Evolutionary conservation across 1,284 basidiomycete species (phyloP).

Genomic region (Phenoliferia sp.): DNA sequence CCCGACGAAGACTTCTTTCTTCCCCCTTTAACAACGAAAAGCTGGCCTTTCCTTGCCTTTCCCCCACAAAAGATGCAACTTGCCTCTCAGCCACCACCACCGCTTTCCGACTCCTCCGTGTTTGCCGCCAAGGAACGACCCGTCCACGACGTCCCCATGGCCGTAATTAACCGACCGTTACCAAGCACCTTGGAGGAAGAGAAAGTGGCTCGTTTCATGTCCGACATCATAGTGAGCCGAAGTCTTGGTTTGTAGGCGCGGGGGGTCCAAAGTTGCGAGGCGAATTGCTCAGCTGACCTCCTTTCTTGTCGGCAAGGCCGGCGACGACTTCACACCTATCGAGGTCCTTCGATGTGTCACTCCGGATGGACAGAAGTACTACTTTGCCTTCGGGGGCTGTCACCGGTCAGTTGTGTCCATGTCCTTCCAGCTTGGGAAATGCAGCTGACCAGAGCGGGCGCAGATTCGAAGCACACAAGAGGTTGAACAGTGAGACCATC

Average conservation of each 20-base stretch:
- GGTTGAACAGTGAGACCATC: constrained; percentile 41
- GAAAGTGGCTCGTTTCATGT: constrained; percentile 45
- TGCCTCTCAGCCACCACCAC: background rate
- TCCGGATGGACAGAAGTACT: constrained; percentile 39
- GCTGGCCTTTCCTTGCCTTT: background rate
- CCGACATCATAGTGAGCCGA: constrained; percentile 41
- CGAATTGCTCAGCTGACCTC: background rate
- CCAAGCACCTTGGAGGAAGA: constrained; percentile 44
- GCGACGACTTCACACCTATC: constrained; percentile 46
- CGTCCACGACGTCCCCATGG: constrained; percentile 40
- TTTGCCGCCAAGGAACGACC: background rate
- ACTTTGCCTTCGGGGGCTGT: constrained; percentile 46
- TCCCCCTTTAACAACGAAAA: no score
- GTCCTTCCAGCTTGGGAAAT: background rate
- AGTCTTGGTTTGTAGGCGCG: background rate
- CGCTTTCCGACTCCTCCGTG: background rate
- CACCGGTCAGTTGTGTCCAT: constrained; percentile 41
- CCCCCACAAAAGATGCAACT: background rate
- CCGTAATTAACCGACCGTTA: constrained; percentile 44
- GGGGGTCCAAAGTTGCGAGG: background rate
- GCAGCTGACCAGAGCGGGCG: background rate
- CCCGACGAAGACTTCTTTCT: background rate
- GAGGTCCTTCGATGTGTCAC: constrained; percentile 42
- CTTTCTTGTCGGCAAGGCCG: constrained; percentile 21
- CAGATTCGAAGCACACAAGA: constrained; percentile 45